Base-by-base conservation (phyloP, 305 asterid species). In the Fraxinus ornus region DNA sequence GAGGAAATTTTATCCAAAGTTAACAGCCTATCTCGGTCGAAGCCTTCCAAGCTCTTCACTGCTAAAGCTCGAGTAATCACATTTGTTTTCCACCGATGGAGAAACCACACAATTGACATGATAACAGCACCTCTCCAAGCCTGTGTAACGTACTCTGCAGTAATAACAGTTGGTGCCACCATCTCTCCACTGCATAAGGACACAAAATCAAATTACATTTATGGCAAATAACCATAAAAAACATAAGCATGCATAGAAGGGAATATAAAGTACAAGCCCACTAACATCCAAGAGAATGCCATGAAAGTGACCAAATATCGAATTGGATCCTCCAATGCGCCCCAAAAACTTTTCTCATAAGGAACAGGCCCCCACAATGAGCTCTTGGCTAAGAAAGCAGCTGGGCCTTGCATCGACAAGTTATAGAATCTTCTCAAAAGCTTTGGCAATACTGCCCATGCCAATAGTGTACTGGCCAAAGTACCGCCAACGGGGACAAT, bases 341-440 rank as follows among this genome's bases (percentile, higher is more conserved):
- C 94, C 97, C 97, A 96, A 78, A 93, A 83, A 88, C 99, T 94
- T 79, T 88, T 89, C 87, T 96, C 98, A 76, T 96, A 96, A 80
- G 99, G 90, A 77, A 92, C 97, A 0, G 94, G 90, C 5, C 91
- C 92, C 95, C 93, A 94, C 79, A 92, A 24, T 0, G 94, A 86
- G 87, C 89, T 89, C 75, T 86, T 84, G 68, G 90, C 82, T 57
- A 94, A 80, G 88, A 94, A 81, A 80, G 89, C 62, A 74, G 92
- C 97, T 0, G 97, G 94, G 12, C 98, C 97, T 89, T 90, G 88
- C 44, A 84, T 86, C 0, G 97, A 88, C 84, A 90, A 91, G 83
- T 82, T 89, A 79, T 96, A 97, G 79, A 94, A 89, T 82, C 90
- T 88, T 88, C 91, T 91, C 81, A 96, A 90, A 75, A 94, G 37